Percentiles rank a stretch among this genome's conserved stretches.
Conservation (phyloP, 768 basidiomycete species). For the Boletus speciosus region DNA sequence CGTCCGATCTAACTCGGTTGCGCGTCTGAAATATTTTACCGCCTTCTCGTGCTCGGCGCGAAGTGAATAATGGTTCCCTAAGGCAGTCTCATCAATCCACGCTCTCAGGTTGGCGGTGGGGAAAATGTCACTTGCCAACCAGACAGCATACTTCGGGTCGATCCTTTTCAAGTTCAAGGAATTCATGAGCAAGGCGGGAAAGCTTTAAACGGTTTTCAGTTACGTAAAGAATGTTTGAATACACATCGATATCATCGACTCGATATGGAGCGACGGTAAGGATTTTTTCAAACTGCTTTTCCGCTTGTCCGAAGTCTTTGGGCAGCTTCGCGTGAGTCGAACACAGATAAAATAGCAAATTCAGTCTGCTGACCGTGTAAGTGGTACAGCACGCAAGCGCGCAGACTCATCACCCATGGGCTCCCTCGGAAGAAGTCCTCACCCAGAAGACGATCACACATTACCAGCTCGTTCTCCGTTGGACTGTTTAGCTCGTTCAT, state of each 20-base stretch:
- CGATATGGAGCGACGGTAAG: conserved; percentile 79
- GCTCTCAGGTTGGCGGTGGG: not conserved
- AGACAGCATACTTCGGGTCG: conserved; percentile 95
- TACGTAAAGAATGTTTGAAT: conserved; percentile 96
- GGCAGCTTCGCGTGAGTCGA: conserved; percentile 5
- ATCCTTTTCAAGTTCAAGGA: conserved; percentile 84
- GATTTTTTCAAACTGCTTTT: conserved; percentile 81
- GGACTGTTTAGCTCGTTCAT: conserved; percentile 88
- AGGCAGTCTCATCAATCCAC: not conserved
- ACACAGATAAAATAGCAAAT: not conserved
- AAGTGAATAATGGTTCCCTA: conserved; percentile 97
- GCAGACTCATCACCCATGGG: conserved; percentile 81
- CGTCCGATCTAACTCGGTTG: conserved; percentile 91
- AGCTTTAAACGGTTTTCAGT: conserved; percentile 86
- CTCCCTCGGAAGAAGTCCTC: conserved; percentile 76
- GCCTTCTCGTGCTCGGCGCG: conserved; percentile 94
- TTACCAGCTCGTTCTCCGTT: conserved; percentile 75
- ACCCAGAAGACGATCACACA: conserved; percentile 75
- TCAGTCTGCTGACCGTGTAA: conserved; percentile 63
- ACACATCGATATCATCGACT: conserved; percentile 93
- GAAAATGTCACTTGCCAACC: conserved; percentile 59
- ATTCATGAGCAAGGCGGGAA: conserved; percentile 88
- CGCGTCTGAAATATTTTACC: conserved; percentile 89
- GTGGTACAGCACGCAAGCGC: conserved; percentile 86
- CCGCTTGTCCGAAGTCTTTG: conserved; percentile 84